phyloP scores from a whole-genome alignment of 1,284 basidiomycete species.

The Apiotrichum sp. region DNA sequence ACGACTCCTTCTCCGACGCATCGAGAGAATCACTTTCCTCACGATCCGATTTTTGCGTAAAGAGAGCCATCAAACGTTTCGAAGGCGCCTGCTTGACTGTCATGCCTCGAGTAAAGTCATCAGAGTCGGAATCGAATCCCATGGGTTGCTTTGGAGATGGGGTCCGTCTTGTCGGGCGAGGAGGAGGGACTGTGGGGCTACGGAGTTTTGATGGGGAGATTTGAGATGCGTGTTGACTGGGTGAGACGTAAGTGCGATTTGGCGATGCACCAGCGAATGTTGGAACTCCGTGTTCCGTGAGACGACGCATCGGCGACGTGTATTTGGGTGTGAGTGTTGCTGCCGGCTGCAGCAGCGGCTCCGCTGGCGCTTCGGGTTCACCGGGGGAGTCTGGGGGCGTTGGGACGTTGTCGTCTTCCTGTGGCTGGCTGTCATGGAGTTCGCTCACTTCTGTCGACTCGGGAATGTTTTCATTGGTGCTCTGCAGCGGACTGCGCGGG shows the following conservation, averaged over 20 bases:
- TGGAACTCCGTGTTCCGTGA: background rate
- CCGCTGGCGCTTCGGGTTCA: too few relatives aligned
- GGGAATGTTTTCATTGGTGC: background rate
- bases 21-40: background rate
- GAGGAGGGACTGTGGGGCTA: too few relatives aligned
- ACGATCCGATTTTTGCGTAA: background rate
- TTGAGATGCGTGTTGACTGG: background rate
- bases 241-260: background rate
- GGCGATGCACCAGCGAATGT: background rate
- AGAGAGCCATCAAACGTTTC: background rate
- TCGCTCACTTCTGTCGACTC: background rate
- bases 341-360: background rate
- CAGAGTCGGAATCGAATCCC: too few relatives aligned
- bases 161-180: too few relatives aligned
- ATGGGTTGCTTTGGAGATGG: background rate
- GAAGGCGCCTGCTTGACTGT: background rate
- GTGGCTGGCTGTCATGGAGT: background rate
- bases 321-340: background rate
- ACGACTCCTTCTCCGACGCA: too few relatives aligned
- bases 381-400: background rate
- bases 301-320: background rate
- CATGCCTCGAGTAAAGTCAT: conserved; percentile 4
- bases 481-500: too few relatives aligned
- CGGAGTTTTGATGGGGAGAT: conserved; percentile 2
- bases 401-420: background rate